Base-by-base conservation (phyloP, 2,329 filamentous ascomycete species). In the Calonectria ilicicola region DNA sequence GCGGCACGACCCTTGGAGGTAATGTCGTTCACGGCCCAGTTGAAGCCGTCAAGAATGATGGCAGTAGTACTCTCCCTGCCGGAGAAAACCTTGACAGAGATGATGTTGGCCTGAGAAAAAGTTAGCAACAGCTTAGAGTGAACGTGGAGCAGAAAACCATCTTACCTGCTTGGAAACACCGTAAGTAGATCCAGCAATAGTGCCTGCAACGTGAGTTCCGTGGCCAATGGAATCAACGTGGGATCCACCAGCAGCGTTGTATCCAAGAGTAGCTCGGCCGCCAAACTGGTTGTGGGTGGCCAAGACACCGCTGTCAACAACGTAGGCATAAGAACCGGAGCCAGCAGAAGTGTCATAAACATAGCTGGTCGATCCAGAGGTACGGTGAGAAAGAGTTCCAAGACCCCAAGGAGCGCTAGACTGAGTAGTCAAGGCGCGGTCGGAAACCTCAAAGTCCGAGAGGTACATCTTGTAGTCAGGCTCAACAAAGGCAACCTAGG, bases 301-400 rank as follows among this genome's bases (percentile, higher is more conserved):
- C 65, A 83, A 82, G 76, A 93, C 89, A 75, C 91, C 91, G 5
- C 90, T 92, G 81, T 93, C 91, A 60, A 93, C 87, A 21, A 93
- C 83, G 79, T 90, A 93, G 62, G 86, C 88, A 27, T 89, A 91
- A 75, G 89, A 87, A 35, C 87, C 88, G 70, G 84, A 56, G 26
- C 89, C 89, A 38, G 86, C 87, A 21, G 83, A 83, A 69, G 82
- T 83, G 78, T 90, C 89, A 72, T 89, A 90, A 62, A 86, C 79
- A 78, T 90, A 91, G 69, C 66, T 76, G 47, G 65, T 73, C 12
- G 73, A 74, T 46, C 76, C 78, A 1, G 79, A 66, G 3, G 72
- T 67, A 66, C 79, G 77, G 74, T 78, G 77, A 35, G 81, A 83
- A 64, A 80, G 76, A 6, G 78, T 63, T 17, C 75, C 78, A 19